Evolutionary conservation across 2,329 filamentous ascomycete species (phyloP), one percentile per base, ranked within the genome.

Genomic region (Didymosphaeria variabile): DNA sequence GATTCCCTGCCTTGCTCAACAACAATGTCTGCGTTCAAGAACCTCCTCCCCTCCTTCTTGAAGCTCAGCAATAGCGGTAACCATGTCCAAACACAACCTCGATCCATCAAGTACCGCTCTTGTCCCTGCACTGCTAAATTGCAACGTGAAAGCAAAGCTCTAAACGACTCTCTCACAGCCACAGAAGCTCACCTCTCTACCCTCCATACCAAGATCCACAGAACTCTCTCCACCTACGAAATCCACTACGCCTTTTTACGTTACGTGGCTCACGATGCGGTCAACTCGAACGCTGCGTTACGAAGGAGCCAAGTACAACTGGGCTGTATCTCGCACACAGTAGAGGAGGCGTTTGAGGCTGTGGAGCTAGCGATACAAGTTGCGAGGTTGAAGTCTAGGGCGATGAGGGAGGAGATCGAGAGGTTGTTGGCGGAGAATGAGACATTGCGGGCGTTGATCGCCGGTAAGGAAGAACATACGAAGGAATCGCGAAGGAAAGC

Each of bases 311-410:
- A 34, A 46, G 40, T 17, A 5, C 29, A 13, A 9, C 15, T 55
- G 12, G 36, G 12, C 19, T 21, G 19, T 19, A 26, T 9, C 8
- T 6, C 15, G 12, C 15, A 29, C 19, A 42, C 17, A 9, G 21
- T 55, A 19, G 12, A n/a, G 10, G 53, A 55, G 6, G 40, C 31
- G 13, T 36, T 55, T 23, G 53, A 55, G 19, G 19, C 45, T 10
- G 29, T 55, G 42, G 40, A 46, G 13, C n/a, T 47, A 17, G 53
- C 53, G 29, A 34, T 55, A 17, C 29, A 46, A 21, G 53, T 55
- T 46, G 53, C 53, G n/a, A 26, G 29, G 10, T 9, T 55, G 42
- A 55, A 55, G 19, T 42, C 31, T 2, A 46, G 31, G 42, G 53
- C n/a, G 3, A n/a, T 36, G 31, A 21, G 40, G 42, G 53, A 55